Percentiles rank a stretch among this genome's conserved stretches.
Conservation (phyloP, 2,329 filamentous ascomycete genomes). For the Botryotinia convoluta region DNA sequence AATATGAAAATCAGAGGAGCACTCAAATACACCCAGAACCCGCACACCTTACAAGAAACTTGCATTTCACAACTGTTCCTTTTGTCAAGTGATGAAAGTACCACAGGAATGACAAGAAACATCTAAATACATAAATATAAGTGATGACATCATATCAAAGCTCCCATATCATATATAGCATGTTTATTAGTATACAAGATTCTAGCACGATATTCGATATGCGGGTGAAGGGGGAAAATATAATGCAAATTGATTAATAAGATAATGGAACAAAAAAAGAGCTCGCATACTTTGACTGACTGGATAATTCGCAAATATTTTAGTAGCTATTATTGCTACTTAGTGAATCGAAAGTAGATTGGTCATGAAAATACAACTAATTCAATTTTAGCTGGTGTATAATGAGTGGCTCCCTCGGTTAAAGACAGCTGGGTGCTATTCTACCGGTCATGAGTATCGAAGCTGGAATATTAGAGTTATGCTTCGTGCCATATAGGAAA, state of each 20-base stretch:
- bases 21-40: neutral
- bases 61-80: too few species aligned
- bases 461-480: neutral
- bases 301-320: too few species aligned
- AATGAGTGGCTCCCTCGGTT: neutral
- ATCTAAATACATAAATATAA: neutral
- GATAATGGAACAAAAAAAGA: neutral
- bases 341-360: neutral
- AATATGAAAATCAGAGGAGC: rapidly evolving
- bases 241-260: neutral
- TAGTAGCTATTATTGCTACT: neutral
- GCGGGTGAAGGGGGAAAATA: neutral
- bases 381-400: neutral
- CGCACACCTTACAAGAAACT: neutral
- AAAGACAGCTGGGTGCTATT: neutral
- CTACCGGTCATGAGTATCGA: neutral
- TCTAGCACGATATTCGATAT: neutral
- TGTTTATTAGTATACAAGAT: neutral
- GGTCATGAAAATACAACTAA: neutral
- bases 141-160: neutral
- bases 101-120: neutral
- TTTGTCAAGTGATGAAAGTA: neutral
- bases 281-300: neutral
- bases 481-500: neutral
- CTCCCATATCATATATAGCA: neutral